Base-by-base conservation (phyloP, 495 filamentous ascomycete species). In the Elasticomyces elasticus region DNA sequence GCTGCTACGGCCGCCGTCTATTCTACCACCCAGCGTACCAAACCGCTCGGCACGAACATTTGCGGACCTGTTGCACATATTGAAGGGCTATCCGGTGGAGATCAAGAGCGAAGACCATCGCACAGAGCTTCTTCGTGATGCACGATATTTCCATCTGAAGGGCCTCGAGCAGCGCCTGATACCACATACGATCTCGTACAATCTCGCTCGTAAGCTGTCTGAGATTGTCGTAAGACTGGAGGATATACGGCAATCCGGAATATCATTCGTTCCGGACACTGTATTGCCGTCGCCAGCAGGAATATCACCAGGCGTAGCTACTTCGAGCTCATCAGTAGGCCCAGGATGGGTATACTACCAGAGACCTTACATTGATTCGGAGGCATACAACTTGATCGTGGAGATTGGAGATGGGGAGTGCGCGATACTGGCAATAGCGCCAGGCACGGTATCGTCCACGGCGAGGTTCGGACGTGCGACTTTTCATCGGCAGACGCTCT, bases 81-180 rank as follows among this genome's bases (percentile, higher is more conserved):
- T 95, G 5, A 80, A 86, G 20, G 92, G 91, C n/a, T 98, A 98
- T 64, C 83, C 86, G 0, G 66, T 96, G 0, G 71, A 80, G 20
- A 89, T 98, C 58, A 77, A 81, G 37, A 76, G 85, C 60, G 84
- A 86, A 41, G 76, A 78, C 1, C 91, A 98, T 64, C 85, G 91
- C 12, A 76, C 77, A 7, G 79, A 85, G 51, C 76, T 98, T 0
- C 73, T 98, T 0, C 76, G 86, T 17, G 91, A 98, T 66, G 94
- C 86, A 65, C 82, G 85, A 35, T 98, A 95, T 60, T 96, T 89
- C 67, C 86, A 94, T 63, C 82, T 98, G 49, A 89, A 89, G 59
- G 89, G 89, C 0, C 66, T 95, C 0, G 92, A 96, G 67, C 91
- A 98, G 68, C 81, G 80, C 51, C 71, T 98, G 11, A 88, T 96